Evolutionary conservation across 2,329 filamentous ascomycete species (phyloP), one percentile per base, ranked within the genome.

Genomic region (Talaromyces sp.): DNA sequence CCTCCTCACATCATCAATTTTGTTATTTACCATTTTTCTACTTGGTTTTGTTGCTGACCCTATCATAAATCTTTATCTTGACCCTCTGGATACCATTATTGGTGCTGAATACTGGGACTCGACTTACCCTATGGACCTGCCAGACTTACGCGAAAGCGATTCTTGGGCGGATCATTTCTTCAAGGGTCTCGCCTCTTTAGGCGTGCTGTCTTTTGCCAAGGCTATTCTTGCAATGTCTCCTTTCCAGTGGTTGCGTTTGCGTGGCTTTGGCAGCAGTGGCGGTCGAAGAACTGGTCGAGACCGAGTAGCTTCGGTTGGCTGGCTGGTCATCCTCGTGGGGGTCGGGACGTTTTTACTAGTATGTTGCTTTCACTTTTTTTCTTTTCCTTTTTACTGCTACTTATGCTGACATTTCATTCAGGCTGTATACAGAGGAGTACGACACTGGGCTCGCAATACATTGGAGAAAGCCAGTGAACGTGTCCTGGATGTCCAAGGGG

Each of bases 21-120:
- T 97, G 65, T 60, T 91, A 38, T 63, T 87, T 50, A 83, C 87
- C 56, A 82, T 96, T 27, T 97, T 96, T 69, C 43, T 90, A 0
- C 85, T 97, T 59, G 94, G 94, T 48, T 97, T 97, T 69, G 77
- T 97, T 65, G 93, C 92, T 62, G 92, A 97, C 74, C 92, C 92
- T 1, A 91, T 97, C 62, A 88, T 97, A 73, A 90, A 92, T 67
- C 78, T 96, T 29, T 96, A 93, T 79, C 77, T 93, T 58, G 91
- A 96, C 69, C 92, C 92, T 0, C 76, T 86, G 59, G 85, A 86
- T 56, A 85, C 84, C 11, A 79, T 88, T 46, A 77, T 86, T 27
- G 76, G 80, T 29, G 77, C 74, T 70, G 69, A 72, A 53, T 73
- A 66, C 63, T 76, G 58, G 57, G 76, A 80, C 54, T 67, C 75